Percentiles rank a stretch among this genome's conserved stretches.
These are phyloP conservation scores for Sugiyamaella paludigena DNA, from an alignment of 1,139 yeast species.

Conservation along the genomic window DNA sequence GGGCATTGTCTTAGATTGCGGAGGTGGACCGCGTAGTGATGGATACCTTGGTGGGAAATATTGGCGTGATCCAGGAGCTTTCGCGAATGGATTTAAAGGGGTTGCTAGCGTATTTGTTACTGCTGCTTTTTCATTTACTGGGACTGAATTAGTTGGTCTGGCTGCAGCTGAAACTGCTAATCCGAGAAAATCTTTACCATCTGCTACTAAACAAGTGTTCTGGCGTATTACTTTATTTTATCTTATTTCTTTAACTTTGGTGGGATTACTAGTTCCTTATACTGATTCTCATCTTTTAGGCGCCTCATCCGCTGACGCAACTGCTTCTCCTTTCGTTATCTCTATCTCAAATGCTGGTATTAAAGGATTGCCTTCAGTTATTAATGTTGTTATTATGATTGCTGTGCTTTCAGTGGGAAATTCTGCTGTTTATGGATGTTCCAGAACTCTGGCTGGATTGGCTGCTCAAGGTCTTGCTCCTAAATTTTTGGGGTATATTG, in stretches of 20 bases:
- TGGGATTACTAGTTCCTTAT: slow-evolving; percentile 66
- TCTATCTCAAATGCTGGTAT: slow-evolving; percentile 60
- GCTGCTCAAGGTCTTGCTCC: slow-evolving; percentile 86
- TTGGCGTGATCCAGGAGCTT: slow-evolving; percentile 65
- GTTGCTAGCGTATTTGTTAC: slow-evolving; percentile 77
- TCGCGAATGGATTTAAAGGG: slow-evolving; percentile 70
- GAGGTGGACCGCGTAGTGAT: slow-evolving; percentile 63
- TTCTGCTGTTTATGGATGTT: slow-evolving; percentile 72
- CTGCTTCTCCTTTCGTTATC: slow-evolving; percentile 73
- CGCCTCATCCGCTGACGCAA: slow-evolving; percentile 47
- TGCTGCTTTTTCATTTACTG: slow-evolving; percentile 86
- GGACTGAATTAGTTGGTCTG: slow-evolving; percentile 76
- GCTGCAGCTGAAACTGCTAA: slow-evolving; percentile 82
- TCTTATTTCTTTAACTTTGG: slow-evolving; percentile 54
- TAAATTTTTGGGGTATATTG: slow-evolving; percentile 65
- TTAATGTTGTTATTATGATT: slow-evolving; percentile 68
- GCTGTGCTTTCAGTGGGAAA: slow-evolving; percentile 73
- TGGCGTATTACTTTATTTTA: slow-evolving; percentile 70
- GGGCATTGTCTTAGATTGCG: slow-evolving; percentile 60
- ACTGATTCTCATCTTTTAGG: slow-evolving; percentile 47
- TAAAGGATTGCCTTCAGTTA: slow-evolving; percentile 61
- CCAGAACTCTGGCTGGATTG: slow-evolving; percentile 77
- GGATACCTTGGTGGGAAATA: slow-evolving; percentile 62
- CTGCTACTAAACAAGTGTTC: slow-evolving; percentile 68
- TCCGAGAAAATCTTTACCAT: slow-evolving; percentile 66